These are phyloP conservation scores for Acmispon strigosus DNA, from an alignment of 306 rosid genomes.

Conservation along the genomic window DNA sequence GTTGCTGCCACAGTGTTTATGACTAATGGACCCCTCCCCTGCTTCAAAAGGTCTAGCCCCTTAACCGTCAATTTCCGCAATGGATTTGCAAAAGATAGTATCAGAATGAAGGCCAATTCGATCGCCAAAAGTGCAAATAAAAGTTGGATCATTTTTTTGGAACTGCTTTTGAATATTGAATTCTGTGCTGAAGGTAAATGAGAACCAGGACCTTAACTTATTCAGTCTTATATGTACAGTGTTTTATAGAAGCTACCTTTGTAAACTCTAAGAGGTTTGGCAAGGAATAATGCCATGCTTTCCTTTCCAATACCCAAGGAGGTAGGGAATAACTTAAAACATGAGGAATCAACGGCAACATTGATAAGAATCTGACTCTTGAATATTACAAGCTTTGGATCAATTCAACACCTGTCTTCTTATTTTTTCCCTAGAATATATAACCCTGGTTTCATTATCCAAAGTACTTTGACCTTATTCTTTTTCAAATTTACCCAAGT, in stretches of 20 bases:
- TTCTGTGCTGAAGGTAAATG: not conserved
- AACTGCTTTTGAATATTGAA: not conserved
- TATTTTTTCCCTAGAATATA: too few species aligned
- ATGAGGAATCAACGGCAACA: slow-evolving; percentile 1
- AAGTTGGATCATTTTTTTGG: slow-evolving; percentile 40
- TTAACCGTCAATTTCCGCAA: slow-evolving; percentile 33
- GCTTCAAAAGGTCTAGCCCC: slow-evolving; percentile 44
- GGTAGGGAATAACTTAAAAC: slow-evolving; percentile 20
- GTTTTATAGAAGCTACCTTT: not conserved
- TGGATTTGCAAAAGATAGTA: slow-evolving; percentile 48
- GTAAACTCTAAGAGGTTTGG: not conserved
- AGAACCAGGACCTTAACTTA: not conserved
- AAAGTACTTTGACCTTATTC: not conserved
- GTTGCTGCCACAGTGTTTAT: slow-evolving; percentile 56
- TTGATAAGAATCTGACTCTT: not conserved
- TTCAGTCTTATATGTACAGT: not conserved
- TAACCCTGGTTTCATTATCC: not conserved
- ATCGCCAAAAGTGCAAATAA: slow-evolving; percentile 30
- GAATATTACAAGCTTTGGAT: not conserved
- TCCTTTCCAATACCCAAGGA: not conserved
- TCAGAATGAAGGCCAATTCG: slow-evolving; percentile 37
- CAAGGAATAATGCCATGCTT: slow-evolving; percentile 36
- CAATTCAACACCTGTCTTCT: too few species aligned
- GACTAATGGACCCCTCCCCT: slow-evolving; percentile 48
- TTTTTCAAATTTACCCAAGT: not conserved